Evolutionary conservation across 306 rosid species (phyloP).

Genomic region (Ceratonia siliqua): DNA sequence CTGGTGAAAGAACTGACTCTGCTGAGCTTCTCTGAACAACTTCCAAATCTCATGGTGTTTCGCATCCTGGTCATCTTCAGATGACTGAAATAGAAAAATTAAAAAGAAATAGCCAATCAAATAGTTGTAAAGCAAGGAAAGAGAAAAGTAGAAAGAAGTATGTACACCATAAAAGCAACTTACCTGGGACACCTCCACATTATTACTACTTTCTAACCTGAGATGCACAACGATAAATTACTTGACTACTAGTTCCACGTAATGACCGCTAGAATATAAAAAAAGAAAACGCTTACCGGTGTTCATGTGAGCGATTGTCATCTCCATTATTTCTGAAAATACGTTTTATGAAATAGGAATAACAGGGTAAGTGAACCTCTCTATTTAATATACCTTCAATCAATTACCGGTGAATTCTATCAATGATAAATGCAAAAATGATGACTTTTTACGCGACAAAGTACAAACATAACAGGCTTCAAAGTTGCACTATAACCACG

Average conservation of each 20-base stretch:
- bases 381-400: neutral
- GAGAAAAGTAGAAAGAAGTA: neutral
- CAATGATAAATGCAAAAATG: slow-evolving; percentile 9
- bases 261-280: neutral
- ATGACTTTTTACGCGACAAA: neutral
- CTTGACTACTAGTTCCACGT: neutral
- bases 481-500: slow-evolving; percentile 9
- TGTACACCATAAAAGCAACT: slow-evolving; percentile 13
- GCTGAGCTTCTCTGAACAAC: slow-evolving; percentile 84
- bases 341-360: neutral
- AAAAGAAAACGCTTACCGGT: slow-evolving; percentile 35
- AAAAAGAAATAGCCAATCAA: slow-evolving; percentile 7
- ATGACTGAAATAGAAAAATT: slow-evolving; percentile 34
- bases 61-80: slow-evolving; percentile 40
- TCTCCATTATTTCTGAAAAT: slow-evolving; percentile 54
- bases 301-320: slow-evolving; percentile 33
- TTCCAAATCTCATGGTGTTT: slow-evolving; percentile 56
- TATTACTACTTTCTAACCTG: slow-evolving; percentile 53
- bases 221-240: slow-evolving; percentile 21
- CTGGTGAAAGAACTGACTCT: slow-evolving; percentile 52
- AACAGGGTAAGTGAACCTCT: slow-evolving; percentile 4
- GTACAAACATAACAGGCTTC: neutral
- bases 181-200: slow-evolving; percentile 54
- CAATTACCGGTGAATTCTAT: neutral
- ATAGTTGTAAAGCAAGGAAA: neutral